Evolutionary conservation across 805 yeast genomes (phyloP), one percentile per base, ranked within the genome.

Genomic region (Wickerhamiella spandovensis): DNA sequence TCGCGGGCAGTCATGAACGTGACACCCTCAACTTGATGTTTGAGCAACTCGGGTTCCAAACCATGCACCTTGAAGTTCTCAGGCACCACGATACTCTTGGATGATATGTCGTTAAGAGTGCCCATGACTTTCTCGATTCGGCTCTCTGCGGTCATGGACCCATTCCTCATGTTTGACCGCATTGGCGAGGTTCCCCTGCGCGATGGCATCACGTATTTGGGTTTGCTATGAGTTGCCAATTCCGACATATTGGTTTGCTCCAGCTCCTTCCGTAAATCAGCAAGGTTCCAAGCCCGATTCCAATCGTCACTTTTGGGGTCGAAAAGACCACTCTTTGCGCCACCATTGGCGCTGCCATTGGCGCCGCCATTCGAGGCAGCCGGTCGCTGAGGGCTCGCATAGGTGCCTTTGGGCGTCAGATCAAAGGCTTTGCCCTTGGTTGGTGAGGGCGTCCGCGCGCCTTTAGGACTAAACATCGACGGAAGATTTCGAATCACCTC

Each of bases 21-120:
- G 24, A 75, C 59, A 1, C 80, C 80, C 5, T 57, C 57, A 1
- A 65, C 64, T 54, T 76, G 80, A 56, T 76, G 80, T n/a, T 69
- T 69, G 42, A 73, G 53, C 23, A 74, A 56, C 30, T 53, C 56
- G 1, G 72, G 74, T 1, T 53, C 54, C 18, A 75, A 56, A 2
- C 77, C 77, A 15, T 62, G 58, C 1, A 72, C 65, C 1, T 44
- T 28, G 18, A 21, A 28, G 28, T 6, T 51, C 24, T 39, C n/a
- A 10, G 43, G 43, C 3, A 39, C 18, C 15, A 18, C 43, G 6
- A 39, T 18, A 10, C 7, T n/a, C 24, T 18, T 35, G 39, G 4
- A 18, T 5, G 39, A 8, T 7, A 35, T 18, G 13, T 35, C 39
- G 10, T 15, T 9, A 2, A 35, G 20, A 8, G 20, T 35, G 20